Base-by-base conservation (phyloP, 1,139 yeast genomes). In the Hanseniaspora uvarum region DNA sequence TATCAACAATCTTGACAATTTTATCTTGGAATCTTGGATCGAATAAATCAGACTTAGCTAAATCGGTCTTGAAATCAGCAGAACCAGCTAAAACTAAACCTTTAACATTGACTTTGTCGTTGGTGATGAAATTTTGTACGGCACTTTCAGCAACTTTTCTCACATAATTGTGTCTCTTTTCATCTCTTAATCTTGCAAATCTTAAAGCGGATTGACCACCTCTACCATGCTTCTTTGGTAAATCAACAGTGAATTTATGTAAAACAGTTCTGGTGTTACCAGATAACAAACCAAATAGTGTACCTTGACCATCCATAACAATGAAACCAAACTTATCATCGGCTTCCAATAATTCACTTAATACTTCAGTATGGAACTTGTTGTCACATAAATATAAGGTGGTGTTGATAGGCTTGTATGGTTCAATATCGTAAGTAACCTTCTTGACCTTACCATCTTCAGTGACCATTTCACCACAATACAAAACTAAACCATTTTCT, bases 201-300 rank as follows among this genome's bases (percentile, higher is more conserved):
- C 98, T 97, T 62, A 92, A 70, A 47, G 98, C 98, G 58, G 98
- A 92, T 76, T 92, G 98, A 83, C 98, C 98, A 85, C 98, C 98
- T 78, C 98, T 86, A 65, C 98, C 98, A 76, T 92, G 98, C 86
- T 92, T 92, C 75, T 92, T 92, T 62, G 98, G 98, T 66, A 92
- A 77, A 70, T 92, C 98, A 57, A 92, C 98, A 3, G 96, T 84
- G 72, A 92, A 92, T 71, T 92, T 92, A 72, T 92, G 96, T 67
- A 92, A 75, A 52, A 92, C 86, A 60, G 94, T 96, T 75, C 98
- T 83, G 52, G 95, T 89, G 74, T 92, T 92, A 70, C 98, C 98
- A 52, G 94, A 81, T 54, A 92, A 81, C n/a, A 95, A 79, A 71
- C 98, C 98, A 64, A 92, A 92, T 61, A 92, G 75, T 4, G 96